phyloP scores from a whole-genome alignment of 1,284 basidiomycete genomes.

The Xerocomus minutiporus region DNA sequence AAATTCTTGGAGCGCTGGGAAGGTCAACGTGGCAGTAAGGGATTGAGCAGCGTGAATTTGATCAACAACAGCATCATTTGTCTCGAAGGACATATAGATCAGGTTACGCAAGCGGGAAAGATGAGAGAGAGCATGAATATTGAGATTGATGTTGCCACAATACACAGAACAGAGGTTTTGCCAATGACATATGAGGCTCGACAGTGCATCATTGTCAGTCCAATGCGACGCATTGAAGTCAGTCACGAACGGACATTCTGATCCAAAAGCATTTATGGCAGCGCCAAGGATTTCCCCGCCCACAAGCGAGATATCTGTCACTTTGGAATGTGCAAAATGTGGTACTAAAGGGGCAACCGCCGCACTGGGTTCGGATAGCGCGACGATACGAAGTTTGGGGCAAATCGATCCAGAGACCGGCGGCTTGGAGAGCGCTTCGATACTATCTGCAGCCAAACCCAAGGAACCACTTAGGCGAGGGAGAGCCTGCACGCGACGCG shows the following conservation, averaged over 20 bases:
- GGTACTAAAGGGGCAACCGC: background rate
- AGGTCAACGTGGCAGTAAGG: background rate
- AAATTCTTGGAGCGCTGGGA: background rate
- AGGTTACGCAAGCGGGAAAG: constrained; percentile 8
- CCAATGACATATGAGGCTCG: constrained; percentile 11
- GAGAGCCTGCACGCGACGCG: background rate
- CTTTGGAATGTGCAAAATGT: background rate
- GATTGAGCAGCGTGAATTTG: background rate
- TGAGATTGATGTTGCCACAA: constrained; percentile 1
- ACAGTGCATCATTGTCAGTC: background rate
- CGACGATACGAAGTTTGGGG: background rate
- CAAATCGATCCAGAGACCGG: background rate
- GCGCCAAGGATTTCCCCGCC: background rate
- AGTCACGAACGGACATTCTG: background rate
- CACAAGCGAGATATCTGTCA: background rate
- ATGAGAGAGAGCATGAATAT: constrained; percentile 3
- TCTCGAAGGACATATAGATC: background rate
- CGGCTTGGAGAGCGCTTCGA: background rate
- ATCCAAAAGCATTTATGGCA: background rate
- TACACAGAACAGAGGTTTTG: constrained; percentile 2
- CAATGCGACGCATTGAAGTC: background rate
- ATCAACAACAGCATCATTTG: background rate
- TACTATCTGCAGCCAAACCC: background rate
- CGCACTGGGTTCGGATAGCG: background rate
- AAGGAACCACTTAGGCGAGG: background rate